Base-by-base conservation (phyloP, 1,284 basidiomycete genomes). In the Thecaphora thlaspeos region DNA sequence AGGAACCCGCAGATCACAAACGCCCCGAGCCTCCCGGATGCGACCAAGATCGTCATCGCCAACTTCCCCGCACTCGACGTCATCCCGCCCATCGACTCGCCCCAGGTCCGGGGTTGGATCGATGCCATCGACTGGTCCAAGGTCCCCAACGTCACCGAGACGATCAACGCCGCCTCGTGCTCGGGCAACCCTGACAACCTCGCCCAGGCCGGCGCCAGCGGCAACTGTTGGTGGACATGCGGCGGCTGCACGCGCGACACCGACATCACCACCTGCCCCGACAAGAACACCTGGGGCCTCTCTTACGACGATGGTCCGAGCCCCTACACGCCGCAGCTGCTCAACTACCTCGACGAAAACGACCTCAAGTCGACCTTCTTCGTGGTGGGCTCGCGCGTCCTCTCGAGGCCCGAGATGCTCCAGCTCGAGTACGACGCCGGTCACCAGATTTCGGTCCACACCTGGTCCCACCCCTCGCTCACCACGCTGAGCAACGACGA, bases 221-320 rank as follows among this genome's bases (percentile, higher is more conserved):
- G 88, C 79, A 71, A 57, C 53, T 62, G 62, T 47, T 91, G 89
- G 89, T 92, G 89, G 90, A 89, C 88, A 9, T 91, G 89, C 75
- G 84, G 86, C 71, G 88, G 88, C 36, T 85, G 84, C 77, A 89
- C 88, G 8, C 83, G 88, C 17, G 82, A 80, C 26, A 84, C 70
- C 22, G 82, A 83, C 54, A 61, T 82, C 11, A 74, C 76, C 8
- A 23, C 48, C 15, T 79, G 79, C 50, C 80, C 80, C 14, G 81
- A 82, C 61, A 81, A 82, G 2, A 55, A 74, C 37, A 82, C 82
- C 1, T 83, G 80, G 79, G 82, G 82, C 28, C 73, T 81, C 30
- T 80, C 80, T 3, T 81, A 81, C 52, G 82, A 83, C 62, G 82
- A 83, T 57, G 82, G 77, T 5, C 79, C 76, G 40, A 76, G 75